Base-by-base conservation (phyloP, 176 grass and related monocot genomes). In the Aegilops speltoides region DNA sequence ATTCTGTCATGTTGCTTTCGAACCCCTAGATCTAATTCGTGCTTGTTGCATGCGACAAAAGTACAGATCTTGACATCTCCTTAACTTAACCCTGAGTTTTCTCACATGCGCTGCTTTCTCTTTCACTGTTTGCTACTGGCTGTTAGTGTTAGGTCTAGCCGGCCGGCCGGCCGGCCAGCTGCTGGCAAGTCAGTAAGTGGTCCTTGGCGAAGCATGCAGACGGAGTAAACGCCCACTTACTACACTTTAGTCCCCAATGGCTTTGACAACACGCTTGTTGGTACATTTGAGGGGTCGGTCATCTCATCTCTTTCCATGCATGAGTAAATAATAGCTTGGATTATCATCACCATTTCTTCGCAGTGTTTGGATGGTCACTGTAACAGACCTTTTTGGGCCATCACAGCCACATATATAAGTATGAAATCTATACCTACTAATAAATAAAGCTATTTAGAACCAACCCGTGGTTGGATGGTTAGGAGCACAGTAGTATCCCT, bases 231-330 rank as follows among this genome's bases (percentile, higher is more conserved):
- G 77, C 43, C 50, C 48, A 34, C 36, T 62, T 11, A 38, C 38
- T 54, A 50, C 31, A 8, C 4, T 73, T 73, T 36, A 79, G 32
- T 76, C 81, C 67, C 19, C 5, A 36, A 19, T 89, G 68, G 23
- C 82, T 89, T 89, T 59, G 68, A 45, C 77, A 76, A 26, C 77
- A 89, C 82, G 82, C 77, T 46, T 81, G 43, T 23, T 24, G 20
- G 83, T 85, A 68, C n/a, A 10, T 43, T 54, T 17, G 34, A 64
- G 65, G 13, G 45, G 26, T 63, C 68, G 45, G 26, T 63, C 56
- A 4, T 37, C 68, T 63, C 68, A 4, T 64, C 68, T 64, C n/a
- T 50, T 65, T 74, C 41, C 61, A 3, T 19, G 62, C 33, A 20
- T 16, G 38, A 9, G 54, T 59, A 75, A 75, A 19, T 17, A 10